A percentile compares a stretch with the other conserved stretches of the same genome.
Evolutionary conservation across 1,284 basidiomycete species (phyloP).

Genomic region (Ustilago shanxiensis): DNA sequence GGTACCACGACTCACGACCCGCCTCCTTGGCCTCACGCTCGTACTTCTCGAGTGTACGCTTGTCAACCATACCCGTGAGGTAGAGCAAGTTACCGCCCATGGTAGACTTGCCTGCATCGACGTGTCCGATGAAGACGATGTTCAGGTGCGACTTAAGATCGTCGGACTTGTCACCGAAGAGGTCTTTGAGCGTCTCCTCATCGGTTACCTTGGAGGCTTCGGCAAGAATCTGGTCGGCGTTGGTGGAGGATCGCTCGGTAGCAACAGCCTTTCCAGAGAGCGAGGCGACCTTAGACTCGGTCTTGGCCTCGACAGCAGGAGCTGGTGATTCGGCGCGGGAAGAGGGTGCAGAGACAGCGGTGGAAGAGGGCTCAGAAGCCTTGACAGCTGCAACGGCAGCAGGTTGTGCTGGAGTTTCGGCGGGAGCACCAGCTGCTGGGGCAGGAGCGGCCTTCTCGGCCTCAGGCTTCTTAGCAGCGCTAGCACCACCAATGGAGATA

Average conservation of each 20-base stretch:
- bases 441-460: slow-evolving; percentile 29
- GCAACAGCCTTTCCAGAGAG: slow-evolving; percentile 44
- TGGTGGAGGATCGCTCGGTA: slow-evolving; percentile 59
- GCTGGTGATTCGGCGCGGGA: slow-evolving; percentile 57
- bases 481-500: slow-evolving; percentile 63
- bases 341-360: slow-evolving; percentile 35
- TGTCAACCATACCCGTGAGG: slow-evolving; percentile 70
- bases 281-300: slow-evolving; percentile 45
- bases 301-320: slow-evolving; percentile 38
- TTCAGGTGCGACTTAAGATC: slow-evolving; percentile 69
- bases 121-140: slow-evolving; percentile 69
- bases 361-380: slow-evolving; percentile 43
- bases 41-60: slow-evolving; percentile 69
- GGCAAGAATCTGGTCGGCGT: slow-evolving; percentile 66
- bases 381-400: slow-evolving; percentile 55
- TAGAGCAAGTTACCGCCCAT: slow-evolving; percentile 69
- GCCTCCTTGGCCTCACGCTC: slow-evolving; percentile 69
- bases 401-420: slow-evolving; percentile 37
- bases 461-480: slow-evolving; percentile 43
- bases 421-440: slow-evolving; percentile 23
- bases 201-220: slow-evolving; percentile 67
- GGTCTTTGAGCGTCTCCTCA: slow-evolving; percentile 68
- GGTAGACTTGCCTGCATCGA: slow-evolving; percentile 70
- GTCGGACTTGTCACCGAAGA: slow-evolving; percentile 67
- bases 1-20: slow-evolving; percentile 69